Base-by-base conservation (phyloP, 2,329 filamentous ascomycete species). In the Aspergillus tamarii region DNA sequence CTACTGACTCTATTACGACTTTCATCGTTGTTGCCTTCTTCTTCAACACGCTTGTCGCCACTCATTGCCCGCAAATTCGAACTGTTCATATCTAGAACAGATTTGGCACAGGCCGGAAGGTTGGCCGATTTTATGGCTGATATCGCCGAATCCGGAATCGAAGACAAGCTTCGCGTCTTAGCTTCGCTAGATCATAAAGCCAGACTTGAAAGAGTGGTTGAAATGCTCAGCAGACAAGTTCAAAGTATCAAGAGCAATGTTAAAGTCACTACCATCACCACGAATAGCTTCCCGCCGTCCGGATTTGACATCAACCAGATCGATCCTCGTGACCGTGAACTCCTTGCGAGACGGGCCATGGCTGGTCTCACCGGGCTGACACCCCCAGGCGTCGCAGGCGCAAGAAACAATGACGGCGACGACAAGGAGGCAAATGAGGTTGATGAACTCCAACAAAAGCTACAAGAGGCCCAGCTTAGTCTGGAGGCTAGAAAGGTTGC, bases 61-160 rank as follows among this genome's bases (percentile, higher is more conserved):
- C 82, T 94, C n/a, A 85, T 98, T 59, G 93, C 93, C 0, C 88
- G 93, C 57, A 88, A 94, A 59, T 87, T 99, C 50, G 94, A 98
- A 73, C 81, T 94, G 59, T 95, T 93, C 77, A 97, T 99, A 67
- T 85, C 89, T 36, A 89, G 90, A 76, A 96, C 95, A 75, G 89
- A 93, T 64, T 77, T 95, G 57, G 84, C 87, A 48, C 93, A 98
- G 69, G 94, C 94, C 1, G 94, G 94, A 2, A 82, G 88, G 10
- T 84, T 99, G 11, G 94, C 95, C 8, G 95, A 99, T 76, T 98
- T 98, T 76, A 97, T 99, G 93, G 90, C 93, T 45, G 96, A 97
- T 74, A 87, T 98, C 28, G 87, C 96, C 3, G 93, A 97, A 67
- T 89, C 91, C 57, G 91, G 88, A 11, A 91, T 96, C 67, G 93